Evolutionary conservation across 768 basidiomycete species (phyloP), one percentile per base, ranked within the genome.

Genomic region (Tylopilus felleus): DNA sequence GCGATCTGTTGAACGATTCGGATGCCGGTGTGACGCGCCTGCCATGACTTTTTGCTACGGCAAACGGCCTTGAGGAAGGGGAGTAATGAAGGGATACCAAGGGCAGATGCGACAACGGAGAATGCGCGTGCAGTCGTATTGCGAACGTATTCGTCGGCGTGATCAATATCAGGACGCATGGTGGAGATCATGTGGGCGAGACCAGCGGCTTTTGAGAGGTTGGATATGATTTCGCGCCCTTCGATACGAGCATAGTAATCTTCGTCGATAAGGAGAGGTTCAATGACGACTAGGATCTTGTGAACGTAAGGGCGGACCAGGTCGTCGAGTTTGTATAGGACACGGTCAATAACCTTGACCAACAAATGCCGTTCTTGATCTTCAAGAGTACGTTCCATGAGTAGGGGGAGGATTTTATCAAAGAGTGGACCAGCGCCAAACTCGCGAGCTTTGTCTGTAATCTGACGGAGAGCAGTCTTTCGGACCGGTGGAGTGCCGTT

Each of bases 181-280:
- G 96, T 99, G 33, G 97, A 99, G 64, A 99, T 99, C 97, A 99
- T 98, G 74, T 99, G 97, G 3, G 97, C 96, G 23, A 99, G 86
- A 73, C 97, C 97, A 28, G 95, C 96, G 12, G 97, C 97, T 73
- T 98, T 99, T 27, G 97, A 96, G 39, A 98, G 77, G 71, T 98
- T 99, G 63, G 93, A 96, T 62, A 98, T 99, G 69, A 99, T 98
- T 77, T 99, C 97, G 31, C 96, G 93, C 60, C 97, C 97, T 75
- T 98, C 97, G 40, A 98, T 94, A 71, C 93, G 91, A 43, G 90
- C 90, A 62, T 92, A 93, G 72, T 93, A 93, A 69, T 98, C 97
- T 71, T 98, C 96, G 71, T 99, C 96, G 65, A 98, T 98, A 67
- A 99, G 84, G 8, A 99, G 81, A 1, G 97, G 97, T 74, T 99